phyloP scores from a whole-genome alignment of 768 basidiomycete genomes.

The Mycena crocata region DNA sequence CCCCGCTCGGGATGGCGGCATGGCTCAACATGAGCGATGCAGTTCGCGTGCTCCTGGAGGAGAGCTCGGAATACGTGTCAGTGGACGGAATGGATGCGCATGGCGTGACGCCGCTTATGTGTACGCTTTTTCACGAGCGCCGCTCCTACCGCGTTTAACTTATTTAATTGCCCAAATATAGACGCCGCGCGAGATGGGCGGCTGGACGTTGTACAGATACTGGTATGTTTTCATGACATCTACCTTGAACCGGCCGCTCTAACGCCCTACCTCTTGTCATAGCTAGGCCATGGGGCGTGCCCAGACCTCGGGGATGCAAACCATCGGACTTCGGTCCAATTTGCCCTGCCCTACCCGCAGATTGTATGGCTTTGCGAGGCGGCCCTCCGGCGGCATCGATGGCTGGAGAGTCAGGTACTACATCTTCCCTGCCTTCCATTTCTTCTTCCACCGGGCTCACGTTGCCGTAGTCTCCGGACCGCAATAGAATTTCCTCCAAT shows the following conservation, averaged over 20 bases:
- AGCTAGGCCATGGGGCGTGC: constrained; percentile 78
- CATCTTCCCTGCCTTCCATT: background rate
- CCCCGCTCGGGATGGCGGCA: constrained; percentile 82
- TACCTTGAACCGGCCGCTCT: constrained; percentile 16
- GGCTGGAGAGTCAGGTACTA: constrained; percentile 70
- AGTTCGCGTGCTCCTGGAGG: constrained; percentile 74
- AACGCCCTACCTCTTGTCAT: constrained; percentile 1
- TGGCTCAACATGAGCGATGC: constrained; percentile 76
- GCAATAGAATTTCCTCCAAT: constrained; percentile 29
- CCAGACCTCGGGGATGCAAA: constrained; percentile 81
- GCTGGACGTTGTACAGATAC: constrained; percentile 70
- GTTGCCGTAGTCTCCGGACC: constrained; percentile 33
- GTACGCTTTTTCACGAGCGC: constrained; percentile 57
- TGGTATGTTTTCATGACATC: constrained; percentile 57
- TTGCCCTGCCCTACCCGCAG: constrained; percentile 69
- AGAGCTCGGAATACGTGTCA: constrained; percentile 68
- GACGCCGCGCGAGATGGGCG: constrained; percentile 84
- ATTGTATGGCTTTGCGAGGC: constrained; percentile 80
- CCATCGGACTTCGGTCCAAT: constrained; percentile 78
- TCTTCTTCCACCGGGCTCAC: constrained; percentile 38
- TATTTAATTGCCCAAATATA: constrained; percentile 44
- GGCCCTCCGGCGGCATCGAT: constrained; percentile 69
- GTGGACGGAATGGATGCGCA: constrained; percentile 82
- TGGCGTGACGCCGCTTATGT: constrained; percentile 87
- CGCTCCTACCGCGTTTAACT: constrained; percentile 13